These are phyloP conservation scores for Neopestalotiopsis clavispora DNA, from an alignment of 2,329 filamentous ascomycete species.

Conservation along the genomic window DNA sequence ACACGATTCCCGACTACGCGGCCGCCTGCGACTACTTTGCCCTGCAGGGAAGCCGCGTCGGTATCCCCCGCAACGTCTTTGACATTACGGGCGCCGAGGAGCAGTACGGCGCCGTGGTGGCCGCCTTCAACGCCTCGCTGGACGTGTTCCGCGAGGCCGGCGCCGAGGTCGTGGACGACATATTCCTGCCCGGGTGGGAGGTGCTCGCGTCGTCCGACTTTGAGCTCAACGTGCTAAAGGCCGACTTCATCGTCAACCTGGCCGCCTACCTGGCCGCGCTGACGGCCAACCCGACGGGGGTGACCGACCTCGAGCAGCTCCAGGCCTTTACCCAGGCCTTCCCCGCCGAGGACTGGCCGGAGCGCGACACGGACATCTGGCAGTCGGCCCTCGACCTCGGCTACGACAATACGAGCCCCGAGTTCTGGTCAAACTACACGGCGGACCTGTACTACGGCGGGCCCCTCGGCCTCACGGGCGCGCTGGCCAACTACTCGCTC, in stretches of 20 bases:
- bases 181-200: conserved; percentile 61
- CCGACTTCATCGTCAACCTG: conserved; percentile 65
- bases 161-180: conserved; percentile 62
- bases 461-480: conserved; percentile 64
- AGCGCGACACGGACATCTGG: conserved; percentile 62
- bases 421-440: conserved; percentile 63
- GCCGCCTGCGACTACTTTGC: conserved; percentile 58
- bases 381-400: conserved; percentile 53
- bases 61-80: conserved; percentile 66
- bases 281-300: conserved; percentile 59
- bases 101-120: conserved; percentile 35
- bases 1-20: conserved; percentile 63
- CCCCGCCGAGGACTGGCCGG: conserved; percentile 62
- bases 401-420: conserved; percentile 60
- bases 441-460: conserved; percentile 58
- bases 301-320: conserved; percentile 57
- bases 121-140: conserved; percentile 62
- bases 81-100: conserved; percentile 27
- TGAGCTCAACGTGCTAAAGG: conserved; percentile 52
- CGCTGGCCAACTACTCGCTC: conserved; percentile 59
- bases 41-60: conserved; percentile 64
- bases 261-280: conserved; percentile 61
- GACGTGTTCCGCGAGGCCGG: conserved; percentile 57
- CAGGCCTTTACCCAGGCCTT: conserved; percentile 59
- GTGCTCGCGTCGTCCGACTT: conserved; percentile 37